Percentiles rank a stretch among this genome's conserved stretches.
Conservation (phyloP, 1,139 yeast genomes). For the Saccharomycopsis crataegensis region DNA sequence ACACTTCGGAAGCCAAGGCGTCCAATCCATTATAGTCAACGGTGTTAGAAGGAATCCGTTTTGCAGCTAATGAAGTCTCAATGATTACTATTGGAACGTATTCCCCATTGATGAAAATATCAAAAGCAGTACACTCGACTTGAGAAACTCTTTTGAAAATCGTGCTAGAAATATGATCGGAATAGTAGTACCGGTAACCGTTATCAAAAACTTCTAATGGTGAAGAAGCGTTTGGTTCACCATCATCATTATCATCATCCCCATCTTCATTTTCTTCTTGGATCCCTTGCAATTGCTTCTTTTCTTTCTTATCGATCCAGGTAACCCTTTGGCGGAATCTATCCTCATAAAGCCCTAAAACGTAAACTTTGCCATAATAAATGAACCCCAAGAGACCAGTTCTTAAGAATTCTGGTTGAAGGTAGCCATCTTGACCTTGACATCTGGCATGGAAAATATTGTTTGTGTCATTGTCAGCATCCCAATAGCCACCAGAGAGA, state of each 20-base stretch:
- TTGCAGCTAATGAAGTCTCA: slow-evolving; percentile 67
- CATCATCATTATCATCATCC: neutral
- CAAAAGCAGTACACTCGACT: slow-evolving; percentile 89
- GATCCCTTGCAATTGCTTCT: slow-evolving; percentile 27
- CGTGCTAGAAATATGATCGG: slow-evolving; percentile 65
- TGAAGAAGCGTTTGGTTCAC: neutral
- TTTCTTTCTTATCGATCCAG: slow-evolving; percentile 44
- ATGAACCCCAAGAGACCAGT: slow-evolving; percentile 90
- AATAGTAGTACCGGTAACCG: slow-evolving; percentile 60
- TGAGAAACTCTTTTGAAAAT: slow-evolving; percentile 76
- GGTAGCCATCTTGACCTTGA: slow-evolving; percentile 55
- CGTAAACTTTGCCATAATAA: slow-evolving; percentile 78
- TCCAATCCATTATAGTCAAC: slow-evolving; percentile 56
- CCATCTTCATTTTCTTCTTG: slow-evolving; percentile 11
- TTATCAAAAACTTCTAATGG: slow-evolving; percentile 5
- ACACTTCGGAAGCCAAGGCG: slow-evolving; percentile 67
- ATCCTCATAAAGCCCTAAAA: slow-evolving; percentile 87
- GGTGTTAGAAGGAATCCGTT: slow-evolving; percentile 26
- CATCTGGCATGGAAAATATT: slow-evolving; percentile 79
- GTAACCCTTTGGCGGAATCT: slow-evolving; percentile 72
- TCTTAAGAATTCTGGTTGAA: slow-evolving; percentile 75
- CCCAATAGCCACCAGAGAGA: slow-evolving; percentile 84
- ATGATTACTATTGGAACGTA: slow-evolving; percentile 81
- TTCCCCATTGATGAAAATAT: slow-evolving; percentile 75
- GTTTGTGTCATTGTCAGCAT: slow-evolving; percentile 59